phyloP scores from a whole-genome alignment of 257 asterid species.

The Capsicum pubescens region DNA sequence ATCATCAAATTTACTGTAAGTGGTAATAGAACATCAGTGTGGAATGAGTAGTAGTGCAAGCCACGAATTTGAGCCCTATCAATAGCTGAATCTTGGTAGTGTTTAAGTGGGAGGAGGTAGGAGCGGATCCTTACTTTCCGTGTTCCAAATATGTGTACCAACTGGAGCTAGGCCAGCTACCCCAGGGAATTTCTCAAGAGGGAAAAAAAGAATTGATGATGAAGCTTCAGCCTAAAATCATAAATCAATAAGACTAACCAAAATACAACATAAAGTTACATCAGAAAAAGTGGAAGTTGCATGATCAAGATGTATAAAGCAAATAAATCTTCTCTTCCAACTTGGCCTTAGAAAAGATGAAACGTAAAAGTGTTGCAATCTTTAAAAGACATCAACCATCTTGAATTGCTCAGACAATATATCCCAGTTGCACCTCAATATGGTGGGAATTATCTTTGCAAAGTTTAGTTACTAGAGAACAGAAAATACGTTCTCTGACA shows the following conservation, averaged over 20 bases:
- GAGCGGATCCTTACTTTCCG: neutral
- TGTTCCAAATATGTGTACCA: neutral
- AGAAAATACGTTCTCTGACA: slow-evolving; percentile 38
- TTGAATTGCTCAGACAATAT: slow-evolving; percentile 33
- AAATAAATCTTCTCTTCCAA: neutral
- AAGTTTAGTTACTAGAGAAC: slow-evolving; percentile 51
- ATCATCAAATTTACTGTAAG: slow-evolving; percentile 6
- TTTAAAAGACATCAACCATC: neutral
- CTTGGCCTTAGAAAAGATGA: slow-evolving; percentile 18
- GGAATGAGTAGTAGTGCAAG: neutral
- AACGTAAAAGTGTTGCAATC: neutral
- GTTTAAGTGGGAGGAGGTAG: neutral
- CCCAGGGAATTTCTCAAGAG: neutral
- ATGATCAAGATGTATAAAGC: slow-evolving; percentile 19
- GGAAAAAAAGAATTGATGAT: neutral
- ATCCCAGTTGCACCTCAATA: slow-evolving; percentile 34
- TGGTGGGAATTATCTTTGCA: slow-evolving; percentile 44
- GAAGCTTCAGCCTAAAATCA: neutral
- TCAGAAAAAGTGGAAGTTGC: neutral
- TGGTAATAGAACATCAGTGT: neutral
- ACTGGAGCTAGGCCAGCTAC: neutral
- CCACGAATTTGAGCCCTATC: neutral
- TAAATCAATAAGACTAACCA: neutral
- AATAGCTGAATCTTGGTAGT: no score
- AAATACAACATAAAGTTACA: neutral